Percentiles rank a stretch among this genome's conserved stretches.
phyloP scores from a whole-genome alignment of 2,329 filamentous ascomycete species.

The Huntiella bhutanensis region DNA sequence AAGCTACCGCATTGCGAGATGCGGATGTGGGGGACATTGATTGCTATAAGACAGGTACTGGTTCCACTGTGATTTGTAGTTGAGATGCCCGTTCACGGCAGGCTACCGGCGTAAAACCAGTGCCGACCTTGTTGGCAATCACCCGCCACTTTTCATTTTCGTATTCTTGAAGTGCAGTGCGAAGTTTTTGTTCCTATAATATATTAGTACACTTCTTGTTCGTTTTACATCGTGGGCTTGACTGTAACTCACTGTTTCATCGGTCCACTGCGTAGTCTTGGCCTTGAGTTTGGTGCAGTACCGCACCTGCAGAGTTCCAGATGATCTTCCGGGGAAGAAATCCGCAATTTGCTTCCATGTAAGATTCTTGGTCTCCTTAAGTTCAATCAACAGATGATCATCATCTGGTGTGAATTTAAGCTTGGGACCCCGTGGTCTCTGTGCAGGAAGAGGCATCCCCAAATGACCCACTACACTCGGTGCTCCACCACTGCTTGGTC shows the following conservation, averaged over 20 bases:
- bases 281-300: constrained; percentile 93
- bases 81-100: constrained; percentile 66
- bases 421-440: constrained; percentile 68
- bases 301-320: constrained; percentile 76
- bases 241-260: constrained; percentile 56
- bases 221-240: neutral
- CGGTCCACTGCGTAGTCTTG: constrained; percentile 83
- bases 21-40: constrained; percentile 32
- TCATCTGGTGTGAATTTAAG: constrained; percentile 88
- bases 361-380: constrained; percentile 87
- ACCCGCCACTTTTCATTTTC: constrained; percentile 88
- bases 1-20: constrained; percentile 25
- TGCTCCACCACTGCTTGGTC: constrained; percentile 31
- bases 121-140: constrained; percentile 76
- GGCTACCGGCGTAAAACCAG: constrained; percentile 69
- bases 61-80: constrained; percentile 24
- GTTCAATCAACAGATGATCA: constrained; percentile 66
- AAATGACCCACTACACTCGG: constrained; percentile 73
- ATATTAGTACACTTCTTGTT: neutral
- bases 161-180: constrained; percentile 61
- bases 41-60: constrained; percentile 32
- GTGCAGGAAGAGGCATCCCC: constrained; percentile 72
- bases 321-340: constrained; percentile 81
- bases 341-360: constrained; percentile 97
- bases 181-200: constrained; percentile 56